Conservation (phyloP, 2,329 filamentous ascomycete genomes). For the Emergomyces orientalis region DNA sequence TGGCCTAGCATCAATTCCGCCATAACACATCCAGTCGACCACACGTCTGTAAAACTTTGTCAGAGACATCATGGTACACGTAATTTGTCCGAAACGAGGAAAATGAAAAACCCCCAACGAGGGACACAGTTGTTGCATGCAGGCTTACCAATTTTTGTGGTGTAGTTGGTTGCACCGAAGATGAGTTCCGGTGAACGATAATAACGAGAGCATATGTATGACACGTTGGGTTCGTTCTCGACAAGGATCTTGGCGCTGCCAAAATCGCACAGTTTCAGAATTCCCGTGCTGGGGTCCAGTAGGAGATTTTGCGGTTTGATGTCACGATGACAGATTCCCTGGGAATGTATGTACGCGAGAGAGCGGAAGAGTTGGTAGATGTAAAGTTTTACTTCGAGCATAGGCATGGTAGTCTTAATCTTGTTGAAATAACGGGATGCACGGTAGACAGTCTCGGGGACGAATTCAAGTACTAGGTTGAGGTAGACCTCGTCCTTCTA, state of each 20-base stretch:
- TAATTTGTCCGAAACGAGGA: too few relatives aligned
- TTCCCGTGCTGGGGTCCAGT: slow-evolving; percentile 79
- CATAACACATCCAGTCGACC: slow-evolving; percentile 99
- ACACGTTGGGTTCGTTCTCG: slow-evolving; percentile 97
- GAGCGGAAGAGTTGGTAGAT: slow-evolving; percentile 99
- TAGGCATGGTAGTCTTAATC: slow-evolving; percentile 99
- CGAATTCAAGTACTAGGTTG: slow-evolving; percentile 95
- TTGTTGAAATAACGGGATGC: slow-evolving; percentile 99
- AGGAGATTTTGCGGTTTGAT: slow-evolving; percentile 99
- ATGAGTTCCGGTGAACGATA: slow-evolving; percentile 97
- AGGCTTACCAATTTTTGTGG: slow-evolving; percentile 96
- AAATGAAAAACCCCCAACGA: not conserved
- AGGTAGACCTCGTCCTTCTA: slow-evolving; percentile 98
- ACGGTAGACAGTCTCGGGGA: slow-evolving; percentile 96
- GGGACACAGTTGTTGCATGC: not conserved
- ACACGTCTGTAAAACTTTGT: slow-evolving; percentile 64
- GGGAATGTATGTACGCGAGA: slow-evolving; percentile 96
- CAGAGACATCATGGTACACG: too few relatives aligned
- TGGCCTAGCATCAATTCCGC: slow-evolving; percentile 98
- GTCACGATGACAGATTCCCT: slow-evolving; percentile 97
- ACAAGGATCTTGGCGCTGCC: slow-evolving; percentile 97
- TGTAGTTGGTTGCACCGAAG: slow-evolving; percentile 98
- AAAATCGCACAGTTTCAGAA: slow-evolving; percentile 97
- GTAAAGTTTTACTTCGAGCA: slow-evolving; percentile 97
- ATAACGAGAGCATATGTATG: slow-evolving; percentile 98